Percentiles rank a stretch among this genome's conserved stretches.
These are phyloP conservation scores for Dendrothele bispora DNA, from an alignment of 768 basidiomycete species.

Conservation along the genomic window DNA sequence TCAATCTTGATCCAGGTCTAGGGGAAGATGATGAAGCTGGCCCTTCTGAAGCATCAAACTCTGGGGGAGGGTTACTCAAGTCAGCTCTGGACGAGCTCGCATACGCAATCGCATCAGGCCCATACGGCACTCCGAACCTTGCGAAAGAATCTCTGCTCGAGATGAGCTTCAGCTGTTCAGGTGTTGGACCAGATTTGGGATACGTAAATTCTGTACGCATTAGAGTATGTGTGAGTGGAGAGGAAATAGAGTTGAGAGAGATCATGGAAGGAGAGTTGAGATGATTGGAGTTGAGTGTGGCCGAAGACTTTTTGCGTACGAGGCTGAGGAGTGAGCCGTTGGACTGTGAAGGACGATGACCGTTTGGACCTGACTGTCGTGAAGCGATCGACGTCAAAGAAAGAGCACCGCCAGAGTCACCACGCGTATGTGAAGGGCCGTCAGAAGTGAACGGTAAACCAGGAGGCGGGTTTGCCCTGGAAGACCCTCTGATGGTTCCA, in stretches of 20 bases:
- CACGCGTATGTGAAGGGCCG: neutral
- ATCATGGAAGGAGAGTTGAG: slow-evolving; percentile 68
- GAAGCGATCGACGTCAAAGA: slow-evolving; percentile 24
- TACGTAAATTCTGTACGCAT: slow-evolving; percentile 71
- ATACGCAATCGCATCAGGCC: slow-evolving; percentile 68
- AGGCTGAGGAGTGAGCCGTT: slow-evolving; percentile 47
- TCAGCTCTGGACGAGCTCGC: slow-evolving; percentile 46
- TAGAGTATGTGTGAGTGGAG: slow-evolving; percentile 74
- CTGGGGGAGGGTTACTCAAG: slow-evolving; percentile 44
- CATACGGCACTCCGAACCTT: slow-evolving; percentile 76
- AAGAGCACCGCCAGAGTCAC: slow-evolving; percentile 6
- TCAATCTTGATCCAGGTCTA: neutral
- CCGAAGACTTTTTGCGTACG: slow-evolving; percentile 43
- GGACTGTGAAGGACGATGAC: slow-evolving; percentile 33
- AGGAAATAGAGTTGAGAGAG: slow-evolving; percentile 72
- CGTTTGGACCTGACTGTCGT: slow-evolving; percentile 21
- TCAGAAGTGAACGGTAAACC: neutral
- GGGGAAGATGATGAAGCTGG: neutral
- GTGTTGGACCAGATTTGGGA: slow-evolving; percentile 61
- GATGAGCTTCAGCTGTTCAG: slow-evolving; percentile 66
- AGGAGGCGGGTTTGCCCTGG: slow-evolving; percentile 1
- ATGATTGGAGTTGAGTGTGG: slow-evolving; percentile 37
- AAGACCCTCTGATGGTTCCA: neutral
- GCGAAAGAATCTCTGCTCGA: slow-evolving; percentile 65
- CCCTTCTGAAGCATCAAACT: slow-evolving; percentile 44